Percentiles rank a stretch among this genome's conserved stretches.
These are phyloP conservation scores for Carpinus viminea DNA, from an alignment of 306 rosid genomes.

Conservation along the genomic window DNA sequence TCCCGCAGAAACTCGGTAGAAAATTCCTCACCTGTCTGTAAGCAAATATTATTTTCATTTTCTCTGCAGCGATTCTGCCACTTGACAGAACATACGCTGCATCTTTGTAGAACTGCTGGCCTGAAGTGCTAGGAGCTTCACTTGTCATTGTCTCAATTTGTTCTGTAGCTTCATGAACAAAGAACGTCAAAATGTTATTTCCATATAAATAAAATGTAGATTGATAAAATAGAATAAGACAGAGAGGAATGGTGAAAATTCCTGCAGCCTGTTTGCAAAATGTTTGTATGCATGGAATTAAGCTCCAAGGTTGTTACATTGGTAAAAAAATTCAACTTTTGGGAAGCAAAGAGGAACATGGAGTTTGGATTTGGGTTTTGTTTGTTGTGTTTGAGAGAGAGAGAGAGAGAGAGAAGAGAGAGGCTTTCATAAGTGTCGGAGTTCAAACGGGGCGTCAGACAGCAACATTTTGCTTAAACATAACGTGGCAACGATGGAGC, in stretches of 20 bases:
- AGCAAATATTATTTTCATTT: constrained; percentile 48
- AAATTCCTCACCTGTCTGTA: constrained; percentile 92
- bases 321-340: constrained; percentile 6
- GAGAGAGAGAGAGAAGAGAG: constrained; percentile 31
- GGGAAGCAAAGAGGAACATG: constrained; percentile 40
- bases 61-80: constrained; percentile 30
- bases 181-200: background rate
- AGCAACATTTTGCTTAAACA: constrained; percentile 37
- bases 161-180: constrained; percentile 17
- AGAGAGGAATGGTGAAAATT: constrained; percentile 25
- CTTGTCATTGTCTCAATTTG: constrained; percentile 54
- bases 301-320: constrained; percentile 22
- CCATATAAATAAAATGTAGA: background rate
- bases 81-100: constrained; percentile 29
- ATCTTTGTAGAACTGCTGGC: constrained; percentile 35
- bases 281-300: constrained; percentile 15
- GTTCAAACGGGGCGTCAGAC: constrained; percentile 38
- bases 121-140: constrained; percentile 50
- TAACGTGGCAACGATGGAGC: constrained; percentile 41
- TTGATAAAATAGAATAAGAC: background rate
- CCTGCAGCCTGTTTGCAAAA: constrained; percentile 39
- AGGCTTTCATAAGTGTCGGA: constrained; percentile 54
- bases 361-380: constrained; percentile 46
- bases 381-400: constrained; percentile 27
- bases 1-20: constrained; percentile 74